A percentile compares a stretch with the other conserved stretches of the same genome.
Conservation (phyloP, 306 rosid species). For the Casuarina glauca region DNA sequence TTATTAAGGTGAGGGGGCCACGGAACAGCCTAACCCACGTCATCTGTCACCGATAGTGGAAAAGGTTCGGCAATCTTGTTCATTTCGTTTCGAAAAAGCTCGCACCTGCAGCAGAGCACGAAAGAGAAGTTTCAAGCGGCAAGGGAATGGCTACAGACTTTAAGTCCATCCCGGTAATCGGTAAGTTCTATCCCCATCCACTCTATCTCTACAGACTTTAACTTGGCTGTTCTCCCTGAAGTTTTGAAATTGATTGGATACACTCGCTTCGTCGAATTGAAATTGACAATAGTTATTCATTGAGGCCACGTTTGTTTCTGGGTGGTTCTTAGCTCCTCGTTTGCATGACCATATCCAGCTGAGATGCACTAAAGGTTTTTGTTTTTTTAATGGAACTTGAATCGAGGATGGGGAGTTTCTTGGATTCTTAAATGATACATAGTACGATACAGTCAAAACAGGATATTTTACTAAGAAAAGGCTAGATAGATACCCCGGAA, state of each 20-base stretch:
- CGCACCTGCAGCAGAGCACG: neutral
- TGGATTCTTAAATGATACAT: too few species aligned
- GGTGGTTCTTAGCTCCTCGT: neutral
- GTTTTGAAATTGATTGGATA: slow-evolving; percentile 2
- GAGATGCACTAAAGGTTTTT: neutral
- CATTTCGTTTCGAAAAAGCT: too few species aligned
- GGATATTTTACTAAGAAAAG: neutral
- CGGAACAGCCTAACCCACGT: too few species aligned
- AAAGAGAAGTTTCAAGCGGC: neutral
- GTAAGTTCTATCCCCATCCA: slow-evolving; percentile 28
- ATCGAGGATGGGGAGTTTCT: too few species aligned
- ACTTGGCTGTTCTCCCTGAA: neutral
- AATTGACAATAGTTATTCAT: neutral
- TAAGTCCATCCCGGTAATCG: slow-evolving; percentile 73
- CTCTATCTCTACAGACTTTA: neutral
- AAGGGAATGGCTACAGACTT: slow-evolving; percentile 65
- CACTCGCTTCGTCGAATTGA: neutral
- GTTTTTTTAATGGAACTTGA: too few species aligned
- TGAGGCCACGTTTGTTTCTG: neutral
- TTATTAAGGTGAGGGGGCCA: too few species aligned
- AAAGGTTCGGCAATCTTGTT: too few species aligned
- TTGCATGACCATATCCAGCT: neutral
- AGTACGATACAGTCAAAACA: too few species aligned
- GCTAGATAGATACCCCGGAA: neutral
- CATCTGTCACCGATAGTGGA: too few species aligned